Evolutionary conservation across 2,329 filamentous ascomycete species (phyloP).

Genomic region (Cadophora sp.): DNA sequence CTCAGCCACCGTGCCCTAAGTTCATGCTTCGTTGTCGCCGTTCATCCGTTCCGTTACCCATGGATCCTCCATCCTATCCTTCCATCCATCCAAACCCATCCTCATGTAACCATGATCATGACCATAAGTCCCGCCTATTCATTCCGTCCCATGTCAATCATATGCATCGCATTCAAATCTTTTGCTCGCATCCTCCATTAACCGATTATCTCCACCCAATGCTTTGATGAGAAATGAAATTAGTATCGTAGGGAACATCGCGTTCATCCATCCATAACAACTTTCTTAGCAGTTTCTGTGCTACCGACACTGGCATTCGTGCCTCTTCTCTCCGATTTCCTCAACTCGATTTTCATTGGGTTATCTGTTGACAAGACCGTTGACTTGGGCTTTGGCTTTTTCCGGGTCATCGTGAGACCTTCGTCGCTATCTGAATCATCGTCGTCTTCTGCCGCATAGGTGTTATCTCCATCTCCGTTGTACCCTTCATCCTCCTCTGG

Average conservation of each 20-base stretch:
- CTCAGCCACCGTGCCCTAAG: not conserved
- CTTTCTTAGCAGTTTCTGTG: conserved; percentile 69
- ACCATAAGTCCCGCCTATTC: not conserved
- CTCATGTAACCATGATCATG: not conserved
- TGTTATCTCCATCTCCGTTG: conserved; percentile 39
- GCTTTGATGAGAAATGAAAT: conserved; percentile 23
- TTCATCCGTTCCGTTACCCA: not conserved
- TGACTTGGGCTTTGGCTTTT: conserved; percentile 52
- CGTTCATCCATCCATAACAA: conserved; percentile 37
- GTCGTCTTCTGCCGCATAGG: conserved; percentile 30
- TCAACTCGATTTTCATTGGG: conserved; percentile 42
- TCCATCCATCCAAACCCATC: not conserved
- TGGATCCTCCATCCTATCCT: not conserved
- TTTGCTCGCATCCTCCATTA: not conserved
- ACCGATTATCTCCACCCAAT: conserved; percentile 8
- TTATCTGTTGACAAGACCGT: conserved; percentile 40
- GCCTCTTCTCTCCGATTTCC: conserved; percentile 52
- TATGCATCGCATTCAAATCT: conserved; percentile 10
- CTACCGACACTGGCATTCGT: conserved; percentile 67
- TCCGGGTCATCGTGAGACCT: conserved; percentile 42
- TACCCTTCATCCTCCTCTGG: conserved; percentile 40
- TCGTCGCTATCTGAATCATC: conserved; percentile 44
- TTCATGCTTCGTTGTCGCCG: not conserved
- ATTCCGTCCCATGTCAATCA: conserved; percentile 1
- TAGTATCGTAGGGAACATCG: conserved; percentile 8